Evolutionary conservation across 225 moss, liverwort and hornwort species (phyloP).

Genomic region (Physcomitrium patens): DNA sequence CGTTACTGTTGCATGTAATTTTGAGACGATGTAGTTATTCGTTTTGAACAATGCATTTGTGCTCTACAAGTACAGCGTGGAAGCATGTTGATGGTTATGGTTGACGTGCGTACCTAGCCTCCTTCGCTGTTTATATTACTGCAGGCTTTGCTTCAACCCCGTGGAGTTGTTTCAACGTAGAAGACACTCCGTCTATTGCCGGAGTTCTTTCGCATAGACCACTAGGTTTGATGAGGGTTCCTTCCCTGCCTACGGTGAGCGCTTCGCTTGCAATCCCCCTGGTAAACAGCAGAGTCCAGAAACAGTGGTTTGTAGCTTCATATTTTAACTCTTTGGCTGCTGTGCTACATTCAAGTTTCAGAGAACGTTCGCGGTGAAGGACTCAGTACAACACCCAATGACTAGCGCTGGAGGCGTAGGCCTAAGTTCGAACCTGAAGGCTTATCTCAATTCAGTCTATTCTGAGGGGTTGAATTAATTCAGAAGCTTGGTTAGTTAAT

Average conservation of each 20-base stretch:
- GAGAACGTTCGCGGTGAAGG: not conserved
- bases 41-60: not conserved
- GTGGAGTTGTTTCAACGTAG: not conserved
- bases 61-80: not conserved
- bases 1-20: not conserved
- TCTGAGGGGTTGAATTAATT: slow-evolving; percentile 9
- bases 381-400: not conserved
- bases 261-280: not conserved
- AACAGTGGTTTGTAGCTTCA: slow-evolving; percentile 13
- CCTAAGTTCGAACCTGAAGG: not conserved
- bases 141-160: not conserved
- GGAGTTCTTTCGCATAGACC: not conserved
- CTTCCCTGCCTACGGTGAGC: not conserved
- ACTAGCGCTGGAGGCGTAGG: slow-evolving; percentile 24
- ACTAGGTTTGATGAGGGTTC: slow-evolving; percentile 1
- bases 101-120: not conserved
- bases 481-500: slow-evolving; percentile 21
- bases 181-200: not conserved
- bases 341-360: not conserved
- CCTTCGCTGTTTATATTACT: not conserved
- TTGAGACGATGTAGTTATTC: not conserved
- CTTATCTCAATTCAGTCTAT: not conserved
- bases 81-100: not conserved
- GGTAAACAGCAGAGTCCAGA: too few species aligned
- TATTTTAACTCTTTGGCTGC: slow-evolving; percentile 1